Percentiles rank a stretch among this genome's conserved stretches.
phyloP scores from a whole-genome alignment of 2,329 filamentous ascomycete species.

The Colletotrichum tabaci region DNA sequence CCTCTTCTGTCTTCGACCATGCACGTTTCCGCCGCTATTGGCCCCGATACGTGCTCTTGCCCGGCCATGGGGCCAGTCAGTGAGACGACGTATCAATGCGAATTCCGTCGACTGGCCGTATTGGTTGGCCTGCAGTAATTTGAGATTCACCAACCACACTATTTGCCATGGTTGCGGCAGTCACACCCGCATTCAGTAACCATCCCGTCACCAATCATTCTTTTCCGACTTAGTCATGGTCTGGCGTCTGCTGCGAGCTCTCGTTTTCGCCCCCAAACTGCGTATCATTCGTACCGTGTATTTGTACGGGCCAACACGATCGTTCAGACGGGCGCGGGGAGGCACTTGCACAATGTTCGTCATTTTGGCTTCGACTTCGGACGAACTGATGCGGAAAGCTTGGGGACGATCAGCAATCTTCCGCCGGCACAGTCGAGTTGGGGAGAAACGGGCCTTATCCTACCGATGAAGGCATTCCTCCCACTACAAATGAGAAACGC shows the following conservation, averaged over 20 bases:
- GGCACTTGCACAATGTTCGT: neutral
- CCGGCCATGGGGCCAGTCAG: neutral
- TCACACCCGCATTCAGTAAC: neutral
- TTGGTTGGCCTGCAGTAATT: conserved; percentile 12
- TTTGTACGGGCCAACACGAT: neutral
- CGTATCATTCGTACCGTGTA: neutral
- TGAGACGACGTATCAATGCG: neutral
- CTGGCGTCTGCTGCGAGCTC: neutral
- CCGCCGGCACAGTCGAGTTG: neutral
- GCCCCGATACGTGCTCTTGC: neutral
- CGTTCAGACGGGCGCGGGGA: neutral
- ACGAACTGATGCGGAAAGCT: conserved; percentile 6
- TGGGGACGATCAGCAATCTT: neutral
- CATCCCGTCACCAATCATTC: neutral
- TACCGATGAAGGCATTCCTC: neutral
- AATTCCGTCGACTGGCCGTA: neutral
- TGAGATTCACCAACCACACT: neutral
- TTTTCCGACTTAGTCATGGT: neutral
- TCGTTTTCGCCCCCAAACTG: neutral
- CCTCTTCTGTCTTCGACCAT: conserved; percentile 17
- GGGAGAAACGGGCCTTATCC: neutral
- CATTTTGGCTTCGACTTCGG: conserved; percentile 1
- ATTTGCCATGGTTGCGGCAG: neutral
- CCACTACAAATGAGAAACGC: neutral
- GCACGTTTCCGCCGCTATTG: conserved; percentile 22